Evolutionary conservation across 2,329 filamentous ascomycete genomes (phyloP), one percentile per base, ranked within the genome.

Genomic region (Neofusicoccum umdonicola): DNA sequence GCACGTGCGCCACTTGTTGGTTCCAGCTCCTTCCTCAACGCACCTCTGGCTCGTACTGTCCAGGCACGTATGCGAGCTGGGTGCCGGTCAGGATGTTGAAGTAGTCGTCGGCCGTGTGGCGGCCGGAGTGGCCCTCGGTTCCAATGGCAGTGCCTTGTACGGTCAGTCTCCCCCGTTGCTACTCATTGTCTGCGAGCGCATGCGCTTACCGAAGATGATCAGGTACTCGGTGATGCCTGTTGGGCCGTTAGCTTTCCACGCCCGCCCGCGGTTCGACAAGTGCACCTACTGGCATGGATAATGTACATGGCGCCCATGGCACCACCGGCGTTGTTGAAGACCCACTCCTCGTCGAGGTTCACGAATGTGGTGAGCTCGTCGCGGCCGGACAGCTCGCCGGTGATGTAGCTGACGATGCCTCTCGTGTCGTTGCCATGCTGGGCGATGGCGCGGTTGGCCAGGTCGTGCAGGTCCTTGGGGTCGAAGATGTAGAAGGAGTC

Each of bases 261-360:
- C 19, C 9, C 27, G 5, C 6, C n/a, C 22, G 12, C 22, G 12
- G 8, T n/a, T 6, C 42, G 1, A 22, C 37, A 9, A 34, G 37
- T 12, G 35, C 22, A 65, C 87, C 76, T 77, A 90, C 90, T 93
- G 66, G 92, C 91, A 75, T 96, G 92, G 71, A 96, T 89, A 69
- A 96, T 88, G 77, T 92, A 93, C 92, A 96, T 95, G 73, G 86
- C 90, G 64, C 92, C 92, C 92, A 96, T 96, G 61, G 92, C 92
- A 68, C 92, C 92, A 61, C 92, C 92, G 60, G 92, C 92, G 73
- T 96, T 96, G 83, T 96, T 96, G 73, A 96, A 94, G 51, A 96
- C 84, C 92, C 92, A 96, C 77, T 94, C 90, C 79, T 94, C 87
- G 66, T 89, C 81, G 63, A 85, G 75, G 79, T 90, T 92, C 73